Conservation (phyloP, 2,329 filamentous ascomycete species). For the Scorias spongiosa region DNA sequence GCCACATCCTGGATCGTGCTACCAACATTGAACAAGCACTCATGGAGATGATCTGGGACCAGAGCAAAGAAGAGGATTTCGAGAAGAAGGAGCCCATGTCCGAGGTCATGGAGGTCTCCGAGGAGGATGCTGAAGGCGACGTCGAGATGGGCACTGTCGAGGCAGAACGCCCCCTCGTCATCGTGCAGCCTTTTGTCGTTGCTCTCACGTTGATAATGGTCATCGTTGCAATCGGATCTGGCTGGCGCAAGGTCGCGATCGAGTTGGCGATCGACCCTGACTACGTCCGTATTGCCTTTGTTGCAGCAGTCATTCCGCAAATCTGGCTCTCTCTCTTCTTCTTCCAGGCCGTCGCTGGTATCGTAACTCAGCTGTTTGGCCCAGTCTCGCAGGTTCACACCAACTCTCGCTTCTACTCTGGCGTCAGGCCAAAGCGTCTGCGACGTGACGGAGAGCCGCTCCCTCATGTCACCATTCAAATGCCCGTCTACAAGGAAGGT, state of each 20-base stretch:
- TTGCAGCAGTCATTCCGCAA: conserved; percentile 38
- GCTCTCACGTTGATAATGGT: conserved; percentile 38
- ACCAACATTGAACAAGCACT: conserved; percentile 37
- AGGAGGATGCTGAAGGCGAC: conserved; percentile 15
- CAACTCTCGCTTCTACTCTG: conserved; percentile 34
- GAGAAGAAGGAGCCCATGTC: conserved; percentile 25
- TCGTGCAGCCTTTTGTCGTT: conserved; percentile 42
- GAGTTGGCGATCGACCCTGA: conserved; percentile 39
- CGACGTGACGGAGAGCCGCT: conserved; percentile 20
- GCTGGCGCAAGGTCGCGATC: conserved; percentile 40
- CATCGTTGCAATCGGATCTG: conserved; percentile 39
- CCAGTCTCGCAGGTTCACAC: conserved; percentile 28
- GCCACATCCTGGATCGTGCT: conserved; percentile 38
- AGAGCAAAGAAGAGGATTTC: conserved; percentile 26
- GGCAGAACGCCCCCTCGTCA: conserved; percentile 33
- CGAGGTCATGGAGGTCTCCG: conserved; percentile 16
- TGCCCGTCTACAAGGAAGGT: conserved; percentile 29
- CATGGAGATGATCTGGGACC: conserved; percentile 45
- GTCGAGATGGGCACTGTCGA: conserved; percentile 26
- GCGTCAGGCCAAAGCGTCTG: conserved; percentile 24
- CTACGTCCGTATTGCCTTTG: conserved; percentile 40
- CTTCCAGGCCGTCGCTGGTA: conserved; percentile 30
- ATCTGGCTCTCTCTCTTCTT: conserved; percentile 44
- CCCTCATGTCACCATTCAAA: conserved; percentile 41
- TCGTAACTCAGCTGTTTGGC: conserved; percentile 27